phyloP scores from a whole-genome alignment of 2,329 filamentous ascomycete genomes.

The Epichloe bromicola region DNA sequence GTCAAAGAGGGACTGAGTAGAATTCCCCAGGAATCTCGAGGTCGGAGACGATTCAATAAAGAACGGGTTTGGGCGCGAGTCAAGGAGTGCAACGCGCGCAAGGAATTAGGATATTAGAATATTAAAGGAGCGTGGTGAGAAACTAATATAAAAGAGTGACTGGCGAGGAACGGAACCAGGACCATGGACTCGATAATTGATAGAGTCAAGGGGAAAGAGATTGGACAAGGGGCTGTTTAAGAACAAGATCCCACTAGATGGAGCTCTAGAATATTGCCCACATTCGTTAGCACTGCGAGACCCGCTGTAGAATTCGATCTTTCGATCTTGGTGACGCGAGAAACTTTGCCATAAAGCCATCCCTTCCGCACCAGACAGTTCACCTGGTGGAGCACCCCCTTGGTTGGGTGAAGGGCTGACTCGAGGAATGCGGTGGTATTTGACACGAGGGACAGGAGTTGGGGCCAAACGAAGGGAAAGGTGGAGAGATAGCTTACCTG shows the following conservation, averaged over 20 bases:
- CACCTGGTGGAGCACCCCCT: conserved; percentile 15
- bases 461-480: conserved; percentile 2
- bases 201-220: conserved; percentile 22
- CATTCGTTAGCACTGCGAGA: conserved; percentile 19
- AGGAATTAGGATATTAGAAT: conserved; percentile 38
- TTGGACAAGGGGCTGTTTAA: conserved; percentile 34
- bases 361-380: conserved; percentile 4
- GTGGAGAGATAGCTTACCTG: conserved; percentile 34
- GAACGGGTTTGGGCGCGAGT: conserved; percentile 17
- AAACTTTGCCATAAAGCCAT: conserved; percentile 9
- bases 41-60: conserved; percentile 28
- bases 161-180: conserved; percentile 34
- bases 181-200: conserved; percentile 25
- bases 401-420: conserved; percentile 15
- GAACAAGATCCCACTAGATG: conserved; percentile 29
- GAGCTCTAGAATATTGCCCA: conserved; percentile 24
- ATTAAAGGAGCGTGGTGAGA: conserved; percentile 46
- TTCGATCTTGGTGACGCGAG: conserved; percentile 12
- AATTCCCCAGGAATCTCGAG: conserved; percentile 41
- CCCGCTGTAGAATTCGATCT: conserved; percentile 5
- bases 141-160: conserved; percentile 42
- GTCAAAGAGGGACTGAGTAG: conserved; percentile 33
- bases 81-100: conserved; percentile 28
- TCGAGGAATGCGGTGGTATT: conserved; percentile 14
- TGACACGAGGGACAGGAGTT: conserved; percentile 9